Evolutionary conservation across 257 asterid genomes (phyloP).

Genomic region (Apocynum venetum): DNA sequence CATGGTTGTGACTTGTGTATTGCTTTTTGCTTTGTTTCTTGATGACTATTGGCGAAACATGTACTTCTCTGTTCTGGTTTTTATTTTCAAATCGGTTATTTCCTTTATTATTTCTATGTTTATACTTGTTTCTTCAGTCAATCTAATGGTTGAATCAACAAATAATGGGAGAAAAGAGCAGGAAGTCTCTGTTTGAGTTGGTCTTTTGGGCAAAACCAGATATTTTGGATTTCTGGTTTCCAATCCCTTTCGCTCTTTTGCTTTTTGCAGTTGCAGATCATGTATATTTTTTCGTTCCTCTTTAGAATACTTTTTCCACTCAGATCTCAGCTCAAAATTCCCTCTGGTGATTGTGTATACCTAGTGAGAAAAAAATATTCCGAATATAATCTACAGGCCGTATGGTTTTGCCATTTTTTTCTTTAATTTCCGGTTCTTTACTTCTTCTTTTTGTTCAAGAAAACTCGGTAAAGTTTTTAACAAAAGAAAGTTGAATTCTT

Average conservation of each 20-base stretch:
- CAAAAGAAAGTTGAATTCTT: background rate
- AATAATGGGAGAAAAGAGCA: background rate
- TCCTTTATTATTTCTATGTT: background rate
- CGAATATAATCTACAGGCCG: background rate
- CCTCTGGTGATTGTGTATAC: background rate
- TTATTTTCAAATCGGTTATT: background rate
- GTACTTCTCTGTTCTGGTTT: background rate
- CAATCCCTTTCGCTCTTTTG: background rate
- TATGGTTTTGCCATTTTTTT: too few species aligned
- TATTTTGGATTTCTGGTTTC: background rate
- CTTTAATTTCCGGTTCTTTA: background rate
- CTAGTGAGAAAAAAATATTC: background rate
- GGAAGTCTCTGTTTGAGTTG: background rate
- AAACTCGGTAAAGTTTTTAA: background rate
- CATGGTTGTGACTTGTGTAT: background rate
- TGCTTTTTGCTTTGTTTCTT: background rate
- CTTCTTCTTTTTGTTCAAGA: background rate
- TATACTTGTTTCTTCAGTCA: background rate
- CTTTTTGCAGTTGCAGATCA: background rate
- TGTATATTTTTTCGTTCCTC: background rate
- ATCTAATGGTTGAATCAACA: background rate
- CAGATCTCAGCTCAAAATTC: background rate
- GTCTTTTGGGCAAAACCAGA: background rate
- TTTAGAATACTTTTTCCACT: background rate
- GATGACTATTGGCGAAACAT: background rate